These are phyloP conservation scores for Apiospora phragmitis DNA, from an alignment of 2,329 filamentous ascomycete species.

Conservation along the genomic window DNA sequence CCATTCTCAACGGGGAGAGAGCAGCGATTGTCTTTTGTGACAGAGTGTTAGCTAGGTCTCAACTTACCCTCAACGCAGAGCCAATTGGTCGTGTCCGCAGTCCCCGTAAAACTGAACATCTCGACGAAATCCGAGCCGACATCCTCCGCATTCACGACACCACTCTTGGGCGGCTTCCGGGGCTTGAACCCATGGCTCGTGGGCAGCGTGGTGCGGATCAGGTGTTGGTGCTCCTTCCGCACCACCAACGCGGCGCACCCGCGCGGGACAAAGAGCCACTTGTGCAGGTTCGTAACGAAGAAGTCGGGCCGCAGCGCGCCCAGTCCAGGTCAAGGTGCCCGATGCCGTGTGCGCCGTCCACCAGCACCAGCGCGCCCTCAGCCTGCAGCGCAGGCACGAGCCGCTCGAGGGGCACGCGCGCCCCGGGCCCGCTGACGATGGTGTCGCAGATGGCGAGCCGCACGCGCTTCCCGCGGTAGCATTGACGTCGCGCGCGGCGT, in stretches of 20 bases:
- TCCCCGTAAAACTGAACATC: constrained; percentile 41
- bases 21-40: too few relatives aligned
- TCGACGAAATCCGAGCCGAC: constrained; percentile 24
- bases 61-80: constrained; percentile 47
- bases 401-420: constrained; percentile 64
- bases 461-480: constrained; percentile 46
- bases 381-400: constrained; percentile 55
- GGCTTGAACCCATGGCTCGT: constrained; percentile 63
- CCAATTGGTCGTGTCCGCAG: constrained; percentile 59
- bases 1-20: neutral
- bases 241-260: constrained; percentile 66
- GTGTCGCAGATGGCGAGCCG: constrained; percentile 66
- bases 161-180: constrained; percentile 2
- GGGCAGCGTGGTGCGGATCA: constrained; percentile 63
- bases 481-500: constrained; percentile 37
- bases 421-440: constrained; percentile 62
- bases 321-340: constrained; percentile 64
- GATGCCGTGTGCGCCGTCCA: constrained; percentile 67
- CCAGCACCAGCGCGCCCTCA: constrained; percentile 56
- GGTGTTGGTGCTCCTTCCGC: constrained; percentile 56
- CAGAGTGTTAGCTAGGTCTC: neutral
- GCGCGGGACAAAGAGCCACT: constrained; percentile 68
- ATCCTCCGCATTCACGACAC: constrained; percentile 2
- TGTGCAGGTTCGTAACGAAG: constrained; percentile 66
- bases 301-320: constrained; percentile 61